Evolutionary conservation across 1,139 yeast species (phyloP), one percentile per base, ranked within the genome.

Genomic region (Taiozyma sp.): DNA sequence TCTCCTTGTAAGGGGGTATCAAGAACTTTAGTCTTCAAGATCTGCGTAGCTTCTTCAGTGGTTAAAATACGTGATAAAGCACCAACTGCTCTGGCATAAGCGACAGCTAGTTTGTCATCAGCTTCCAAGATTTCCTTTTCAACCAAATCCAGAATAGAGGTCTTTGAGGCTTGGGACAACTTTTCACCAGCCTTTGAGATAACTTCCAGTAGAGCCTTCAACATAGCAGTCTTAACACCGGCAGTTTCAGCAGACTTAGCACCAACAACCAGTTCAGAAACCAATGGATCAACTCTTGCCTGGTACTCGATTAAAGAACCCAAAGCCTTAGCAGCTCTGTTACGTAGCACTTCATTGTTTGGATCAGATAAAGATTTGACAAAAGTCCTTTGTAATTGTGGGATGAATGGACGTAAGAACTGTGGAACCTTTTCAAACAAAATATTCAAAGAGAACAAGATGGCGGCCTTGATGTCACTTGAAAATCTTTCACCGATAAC

Each of bases 321-420:
- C 59, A 93, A 74, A 0, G 97, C 98, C 60, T 77, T 79, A 41
- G 96, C 97, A n/a, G 98, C 96, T 57, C 96, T 80, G 6, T 83
- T 70, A 62, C 98, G 80, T 63, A 93, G 75, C 8, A 79, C 72
- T 53, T 86, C 96, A 63, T 84, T 87, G 2, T 76, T 65, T 4
- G 87, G 76, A 70, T 93, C 99, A 47, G 90, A 79, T 57, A 95
- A 76, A 1, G 96, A 88, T 67, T 96, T 87, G 46, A 95, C 96
- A 73, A 93, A 95, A 1, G 99, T 95, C 69, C 99, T 81, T 72
- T 95, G 99, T 60, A 95, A 76, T 73, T 95, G 99, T 10, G 99
- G 99, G 69, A 93, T 83, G 68, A 95, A 95, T 13, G 99, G 99
- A 65, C 95, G 82, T 69, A 95, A 78, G 67, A 90, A 89, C 65